Evolutionary conservation across 371 early-diverging fungal genomes (phyloP), one percentile per base, ranked within the genome.

Genomic region (Mortierella polycephala): DNA sequence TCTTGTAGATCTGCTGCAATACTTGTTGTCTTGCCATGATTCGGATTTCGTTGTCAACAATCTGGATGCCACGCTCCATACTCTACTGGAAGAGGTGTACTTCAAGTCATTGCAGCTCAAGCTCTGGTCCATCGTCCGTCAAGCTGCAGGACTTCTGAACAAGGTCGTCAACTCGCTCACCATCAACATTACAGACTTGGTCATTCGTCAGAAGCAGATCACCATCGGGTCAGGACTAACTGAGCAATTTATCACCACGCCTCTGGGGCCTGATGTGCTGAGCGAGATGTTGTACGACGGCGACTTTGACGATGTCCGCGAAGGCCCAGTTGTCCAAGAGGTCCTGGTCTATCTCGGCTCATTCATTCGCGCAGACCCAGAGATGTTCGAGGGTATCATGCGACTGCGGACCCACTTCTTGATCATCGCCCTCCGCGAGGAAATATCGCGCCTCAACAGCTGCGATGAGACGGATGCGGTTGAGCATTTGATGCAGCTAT

Each of bases 251-350:
- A 90, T 92, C 45, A 84, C 85, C 13, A 83, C 82, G n/a, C 95
- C 95, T 23, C 69, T 93, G 14, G 83, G 85, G 9, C 94, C 96
- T 0, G 91, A 87, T 44, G 87, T 85, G 0, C 76, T 96, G 11
- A 83, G 83, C 52, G 85, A 86, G 39, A 86, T 94, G 72, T 89
- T 95, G 67, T 86, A 87, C 30, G 71, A 69, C 54, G 84, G 84
- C 58, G 84, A 81, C 64, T 74, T 63, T 60, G 95, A 86, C 49
- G 96, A 96, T 81, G 88, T 93, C 3, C 92, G 95, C 44, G 95
- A 95, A 65, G 95, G 91, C 0, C 92, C 95, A 0, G 85, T 96
- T 0, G 93, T 94, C 0, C 95, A 95, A 66, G 96, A 95, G 81
- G 86, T 95, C 45, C 81, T 96, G 23, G 92, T 93, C 14, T 93